Evolutionary conservation across 768 basidiomycete genomes (phyloP).

Genomic region (Lactifluus subvellereus): DNA sequence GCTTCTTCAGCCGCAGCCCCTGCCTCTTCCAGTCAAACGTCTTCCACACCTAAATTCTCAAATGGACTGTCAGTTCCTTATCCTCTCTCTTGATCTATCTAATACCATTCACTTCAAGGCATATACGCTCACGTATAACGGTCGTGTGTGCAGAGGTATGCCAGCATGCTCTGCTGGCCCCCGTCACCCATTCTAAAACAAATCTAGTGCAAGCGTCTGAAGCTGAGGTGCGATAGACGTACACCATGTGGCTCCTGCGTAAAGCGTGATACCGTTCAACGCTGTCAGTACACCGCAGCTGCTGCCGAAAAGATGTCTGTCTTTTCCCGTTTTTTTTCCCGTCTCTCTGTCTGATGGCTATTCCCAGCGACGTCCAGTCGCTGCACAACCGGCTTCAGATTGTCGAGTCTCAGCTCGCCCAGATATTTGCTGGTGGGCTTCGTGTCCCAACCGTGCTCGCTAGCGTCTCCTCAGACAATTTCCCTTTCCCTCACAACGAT

Average conservation of each 20-base stretch:
- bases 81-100: constrained; percentile 5
- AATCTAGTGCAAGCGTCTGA: constrained; percentile 76
- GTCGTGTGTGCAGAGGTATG: constrained; percentile 77
- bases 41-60: constrained; percentile 28
- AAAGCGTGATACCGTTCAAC: constrained; percentile 67
- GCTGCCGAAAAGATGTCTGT: constrained; percentile 82
- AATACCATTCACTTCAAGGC: constrained; percentile 33
- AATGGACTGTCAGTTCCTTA: constrained; percentile 29
- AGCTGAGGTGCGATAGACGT: constrained; percentile 78
- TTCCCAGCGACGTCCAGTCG: constrained; percentile 65
- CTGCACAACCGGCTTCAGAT: constrained; percentile 73
- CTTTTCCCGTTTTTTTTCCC: neutral
- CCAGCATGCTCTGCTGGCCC: neutral
- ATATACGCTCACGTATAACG: constrained; percentile 71
- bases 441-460: constrained; percentile 11
- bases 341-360: neutral
- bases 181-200: neutral
- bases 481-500: constrained; percentile 32
- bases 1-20: neutral
- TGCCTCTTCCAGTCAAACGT: constrained; percentile 2
- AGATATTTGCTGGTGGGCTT: constrained; percentile 31
- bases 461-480: constrained; percentile 16
- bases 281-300: constrained; percentile 74
- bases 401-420: constrained; percentile 56
- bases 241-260: constrained; percentile 72